Evolutionary conservation across 2,329 filamentous ascomycete genomes (phyloP), one percentile per base, ranked within the genome.

Genomic region (Rhinocladiella mackenziei): DNA sequence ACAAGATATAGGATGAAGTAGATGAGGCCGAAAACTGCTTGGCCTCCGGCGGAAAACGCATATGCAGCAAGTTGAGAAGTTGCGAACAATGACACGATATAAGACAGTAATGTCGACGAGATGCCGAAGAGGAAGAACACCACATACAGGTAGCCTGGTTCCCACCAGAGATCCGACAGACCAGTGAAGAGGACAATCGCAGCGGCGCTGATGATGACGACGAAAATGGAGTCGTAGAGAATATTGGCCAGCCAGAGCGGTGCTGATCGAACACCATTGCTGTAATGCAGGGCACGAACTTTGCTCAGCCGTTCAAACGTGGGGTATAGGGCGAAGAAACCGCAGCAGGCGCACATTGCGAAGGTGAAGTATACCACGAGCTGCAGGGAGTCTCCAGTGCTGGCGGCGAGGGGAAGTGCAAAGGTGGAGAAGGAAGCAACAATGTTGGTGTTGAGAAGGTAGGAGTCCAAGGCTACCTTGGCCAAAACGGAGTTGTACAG

Each of bases 231-330:
- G 66, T 96, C 89, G 59, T 95, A 94, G 0, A 73, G 59, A 1
- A 84, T 72, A 60, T 96, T 94, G 1, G 89, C 86, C 4, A 86
- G 65, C 89, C 91, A 96, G 1, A 96, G 71, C 1, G 89, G 87
- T 6, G 86, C 71, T 0, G 86, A 83, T 10, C 86, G 76, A 19
- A 95, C 88, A 34, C 89, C 89, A 59, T 95, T 96, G 41, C 86
- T 94, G 65, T 94, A 96, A 63, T 96, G 84, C 20, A 96, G 71
- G 11, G 85, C 84, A 38, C 89, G 79, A 15, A 96, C 86, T 52
- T 88, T 84, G 38, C 81, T 73, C 7, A 88, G 71, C 18, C 88
- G 77, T 64, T 96, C 89, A 19, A 85, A 72, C n/a, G 87, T 94
- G 0, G 88, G 86, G 59, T 96, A 96, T 3, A 96, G 70, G 0